A percentile compares a stretch with the other conserved stretches of the same genome.
phyloP scores from a whole-genome alignment of 169 alveolate species.

The Plasmodium cynomolgi region DNA sequence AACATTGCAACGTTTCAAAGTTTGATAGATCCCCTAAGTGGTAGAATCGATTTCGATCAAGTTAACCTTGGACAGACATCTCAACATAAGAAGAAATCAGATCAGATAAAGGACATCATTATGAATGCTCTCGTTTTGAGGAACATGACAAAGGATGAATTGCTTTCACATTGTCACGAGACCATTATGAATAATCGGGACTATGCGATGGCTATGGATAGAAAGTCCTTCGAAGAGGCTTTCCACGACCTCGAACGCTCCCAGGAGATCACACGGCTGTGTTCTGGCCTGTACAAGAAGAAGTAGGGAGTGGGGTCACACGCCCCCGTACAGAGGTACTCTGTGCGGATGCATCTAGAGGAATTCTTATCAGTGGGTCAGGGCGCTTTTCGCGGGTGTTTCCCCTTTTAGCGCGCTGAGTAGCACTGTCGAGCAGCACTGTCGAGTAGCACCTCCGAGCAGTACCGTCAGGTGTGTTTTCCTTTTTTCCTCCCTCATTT shows the following conservation, averaged over 20 bases:
- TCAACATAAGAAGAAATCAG: slow-evolving; percentile 72
- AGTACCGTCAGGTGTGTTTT: neutral
- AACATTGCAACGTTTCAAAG: slow-evolving; percentile 98
- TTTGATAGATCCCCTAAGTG: slow-evolving; percentile 98
- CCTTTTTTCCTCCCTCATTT: neutral
- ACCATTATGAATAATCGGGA: slow-evolving; percentile 59
- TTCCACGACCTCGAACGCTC: slow-evolving; percentile 70
- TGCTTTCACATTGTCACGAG: slow-evolving; percentile 57
- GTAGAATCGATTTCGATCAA: slow-evolving; percentile 96
- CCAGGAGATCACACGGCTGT: slow-evolving; percentile 70
- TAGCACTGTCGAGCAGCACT: no score
- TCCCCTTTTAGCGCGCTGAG: neutral
- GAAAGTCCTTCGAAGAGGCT: slow-evolving; percentile 75
- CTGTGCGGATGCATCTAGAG: neutral
- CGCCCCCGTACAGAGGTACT: neutral
- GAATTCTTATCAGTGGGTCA: neutral
- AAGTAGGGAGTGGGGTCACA: neutral
- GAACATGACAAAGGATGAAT: slow-evolving; percentile 75
- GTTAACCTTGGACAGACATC: slow-evolving; percentile 92
- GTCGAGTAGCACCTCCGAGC: neutral
- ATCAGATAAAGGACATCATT: slow-evolving; percentile 58
- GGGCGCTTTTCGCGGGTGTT: neutral
- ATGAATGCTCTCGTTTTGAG: slow-evolving; percentile 63
- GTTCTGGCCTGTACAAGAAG: slow-evolving; percentile 69
- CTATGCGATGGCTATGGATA: slow-evolving; percentile 45